These are phyloP conservation scores for Cladorrhinum samala DNA, from an alignment of 495 filamentous ascomycete genomes.

Conservation along the genomic window DNA sequence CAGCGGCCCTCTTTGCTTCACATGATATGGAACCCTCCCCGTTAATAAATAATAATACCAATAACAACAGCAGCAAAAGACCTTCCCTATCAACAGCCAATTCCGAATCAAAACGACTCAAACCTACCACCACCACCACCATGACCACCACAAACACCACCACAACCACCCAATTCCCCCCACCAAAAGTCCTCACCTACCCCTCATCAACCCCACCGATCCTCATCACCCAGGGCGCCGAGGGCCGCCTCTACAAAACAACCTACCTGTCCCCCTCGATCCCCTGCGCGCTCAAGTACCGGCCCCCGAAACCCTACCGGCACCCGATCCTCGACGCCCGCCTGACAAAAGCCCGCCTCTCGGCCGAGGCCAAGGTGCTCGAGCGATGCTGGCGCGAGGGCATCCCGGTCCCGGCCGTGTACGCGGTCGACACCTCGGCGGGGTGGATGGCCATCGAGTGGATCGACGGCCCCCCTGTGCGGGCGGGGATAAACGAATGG, in stretches of 20 bases:
- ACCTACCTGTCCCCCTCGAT: conserved; percentile 63
- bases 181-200: conserved; percentile 60
- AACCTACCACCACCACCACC: background rate
- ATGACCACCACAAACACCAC: conserved; percentile 4
- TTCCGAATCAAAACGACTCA: background rate
- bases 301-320: conserved; percentile 85
- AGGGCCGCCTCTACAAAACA: conserved; percentile 87
- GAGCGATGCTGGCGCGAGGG: conserved; percentile 68
- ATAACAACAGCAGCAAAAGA: background rate
- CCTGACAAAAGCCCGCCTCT: conserved; percentile 76
- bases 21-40: no score
- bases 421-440: conserved; percentile 63
- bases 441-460: conserved; percentile 91
- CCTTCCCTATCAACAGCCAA: background rate
- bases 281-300: conserved; percentile 83
- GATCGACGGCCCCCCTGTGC: conserved; percentile 67
- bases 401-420: conserved; percentile 68
- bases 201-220: conserved; percentile 48
- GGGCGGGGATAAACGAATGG: conserved; percentile 61
- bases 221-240: conserved; percentile 86
- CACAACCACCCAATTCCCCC: conserved; percentile 34
- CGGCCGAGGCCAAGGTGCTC: conserved; percentile 81
- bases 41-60: no score
- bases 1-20: no score
- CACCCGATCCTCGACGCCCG: conserved; percentile 86